phyloP scores from a whole-genome alignment of 106 monocot genomes.

The Xerophyta viscosa region DNA sequence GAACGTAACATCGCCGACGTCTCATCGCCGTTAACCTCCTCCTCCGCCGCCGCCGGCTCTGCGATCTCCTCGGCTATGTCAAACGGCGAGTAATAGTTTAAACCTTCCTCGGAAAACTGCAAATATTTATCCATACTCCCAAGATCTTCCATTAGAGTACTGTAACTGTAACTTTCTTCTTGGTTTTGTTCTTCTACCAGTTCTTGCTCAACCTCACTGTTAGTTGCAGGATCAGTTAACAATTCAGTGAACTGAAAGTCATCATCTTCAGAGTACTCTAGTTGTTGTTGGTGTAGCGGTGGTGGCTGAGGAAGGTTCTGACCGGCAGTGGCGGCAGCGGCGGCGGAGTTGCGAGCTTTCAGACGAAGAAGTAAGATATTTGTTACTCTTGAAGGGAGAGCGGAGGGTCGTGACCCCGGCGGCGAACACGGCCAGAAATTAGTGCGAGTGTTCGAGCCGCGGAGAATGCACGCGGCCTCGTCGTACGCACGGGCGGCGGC shows the following conservation, averaged over 20 bases:
- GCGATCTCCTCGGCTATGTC: too few species aligned
- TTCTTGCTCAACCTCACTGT: background rate
- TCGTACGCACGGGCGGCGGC: constrained; percentile 32
- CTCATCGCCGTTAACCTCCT: constrained; percentile 5
- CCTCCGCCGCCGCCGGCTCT: constrained; percentile 14
- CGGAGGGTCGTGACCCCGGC: constrained; percentile 15
- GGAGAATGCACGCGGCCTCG: constrained; percentile 23
- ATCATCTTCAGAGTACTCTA: too few species aligned
- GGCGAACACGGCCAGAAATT: constrained; percentile 21
- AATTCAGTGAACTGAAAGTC: too few species aligned
- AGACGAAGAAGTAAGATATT: constrained; percentile 32
- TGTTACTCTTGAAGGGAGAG: constrained; percentile 29
- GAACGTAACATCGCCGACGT: constrained; percentile 12
- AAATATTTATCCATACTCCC: constrained; percentile 26
- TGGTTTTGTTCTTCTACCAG: constrained; percentile 9
- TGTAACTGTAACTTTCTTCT: background rate
- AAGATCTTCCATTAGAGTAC: constrained; percentile 9
- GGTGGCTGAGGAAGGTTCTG: constrained; percentile 2
- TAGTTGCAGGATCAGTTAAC: too few species aligned
- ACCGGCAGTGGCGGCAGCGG: background rate
- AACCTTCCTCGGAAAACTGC: constrained; percentile 1
- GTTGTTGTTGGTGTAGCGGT: constrained; percentile 5
- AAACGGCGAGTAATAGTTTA: constrained; percentile 26
- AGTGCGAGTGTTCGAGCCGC: constrained; percentile 18
- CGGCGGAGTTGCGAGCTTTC: constrained; percentile 17